Evolutionary conservation across 257 asterid species (phyloP), one percentile per base, ranked within the genome.

Genomic region (Jacaranda copaia): DNA sequence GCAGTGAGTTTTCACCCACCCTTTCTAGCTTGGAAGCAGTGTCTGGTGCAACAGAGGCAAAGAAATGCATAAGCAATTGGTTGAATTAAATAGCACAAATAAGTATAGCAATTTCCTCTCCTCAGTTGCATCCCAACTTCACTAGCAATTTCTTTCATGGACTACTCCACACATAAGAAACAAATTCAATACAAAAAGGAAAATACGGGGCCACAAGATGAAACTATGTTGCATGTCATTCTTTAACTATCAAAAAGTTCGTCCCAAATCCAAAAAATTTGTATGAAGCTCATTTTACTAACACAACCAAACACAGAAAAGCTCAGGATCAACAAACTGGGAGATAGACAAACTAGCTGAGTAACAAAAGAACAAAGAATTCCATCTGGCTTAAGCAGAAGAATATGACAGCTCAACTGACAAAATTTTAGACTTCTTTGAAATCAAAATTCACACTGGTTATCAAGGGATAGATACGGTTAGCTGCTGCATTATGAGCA

Each of bases 1-100:
- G 98, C 79, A 89, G 79, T 1, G 97, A 81, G 87, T 87, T 93
- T 85, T 95, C 96, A 5, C 92, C 94, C 15, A 85, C 86, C 66
- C 84, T 83, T 89, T 88, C 93, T 88, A 85, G 42, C 84, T 81
- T 85, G 12, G 98, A 85, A 72, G 81, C 82, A 72, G 77, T 65
- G 68, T 80, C 89, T 83, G 78, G 61, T 69, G 80, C 81, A 81
- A 76, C 65, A 69, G 16, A 56, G n/a, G 20, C 39, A 56, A 65
- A 11, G 61, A 46, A 25, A 2, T 25, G 32, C 32, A 0, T 25
- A 25, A 25, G 32, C 32, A 43, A 48, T 39, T 35, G 39, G 49
- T 43, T 11, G 43, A 25, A 67, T 52, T 46, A 55, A 52, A 35
- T 40, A 67, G 8, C 12, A 52, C 14, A 15, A 36, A 16, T 55